phyloP scores from a whole-genome alignment of 805 yeast genomes.

The Cyberlindnera mrakii region DNA sequence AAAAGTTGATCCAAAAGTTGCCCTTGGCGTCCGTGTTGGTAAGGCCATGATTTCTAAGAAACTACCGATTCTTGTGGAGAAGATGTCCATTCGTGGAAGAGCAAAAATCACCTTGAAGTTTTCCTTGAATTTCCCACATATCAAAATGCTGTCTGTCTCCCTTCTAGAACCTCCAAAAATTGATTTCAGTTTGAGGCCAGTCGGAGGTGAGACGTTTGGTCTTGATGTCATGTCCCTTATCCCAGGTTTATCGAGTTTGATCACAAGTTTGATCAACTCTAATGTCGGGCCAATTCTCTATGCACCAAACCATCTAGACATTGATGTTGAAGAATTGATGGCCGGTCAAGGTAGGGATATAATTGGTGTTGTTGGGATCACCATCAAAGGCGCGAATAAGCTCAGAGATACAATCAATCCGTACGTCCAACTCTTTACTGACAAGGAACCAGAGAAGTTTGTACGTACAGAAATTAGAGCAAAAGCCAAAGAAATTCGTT shows the following conservation, averaged over 20 bases:
- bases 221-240: conserved; percentile 77
- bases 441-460: conserved; percentile 36
- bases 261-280: conserved; percentile 62
- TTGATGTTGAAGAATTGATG: conserved; percentile 68
- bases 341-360: conserved; percentile 61
- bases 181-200: conserved; percentile 77
- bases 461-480: conserved; percentile 53
- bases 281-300: conserved; percentile 72
- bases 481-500: conserved; percentile 49
- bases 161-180: conserved; percentile 74
- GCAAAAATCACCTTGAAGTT: conserved; percentile 59
- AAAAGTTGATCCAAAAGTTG: conserved; percentile 75
- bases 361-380: conserved; percentile 62
- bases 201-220: conserved; percentile 87
- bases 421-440: conserved; percentile 42
- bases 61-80: conserved; percentile 73
- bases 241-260: conserved; percentile 73
- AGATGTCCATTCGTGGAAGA: conserved; percentile 70
- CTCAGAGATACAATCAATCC: conserved; percentile 53
- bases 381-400: conserved; percentile 46
- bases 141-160: conserved; percentile 62
- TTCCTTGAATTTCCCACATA: conserved; percentile 69
- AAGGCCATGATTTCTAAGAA: conserved; percentile 73
- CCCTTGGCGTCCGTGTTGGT: conserved; percentile 75
- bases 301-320: conserved; percentile 75